Evolutionary conservation across 1,139 yeast genomes (phyloP).

Genomic region (Kodamaea sp.): DNA sequence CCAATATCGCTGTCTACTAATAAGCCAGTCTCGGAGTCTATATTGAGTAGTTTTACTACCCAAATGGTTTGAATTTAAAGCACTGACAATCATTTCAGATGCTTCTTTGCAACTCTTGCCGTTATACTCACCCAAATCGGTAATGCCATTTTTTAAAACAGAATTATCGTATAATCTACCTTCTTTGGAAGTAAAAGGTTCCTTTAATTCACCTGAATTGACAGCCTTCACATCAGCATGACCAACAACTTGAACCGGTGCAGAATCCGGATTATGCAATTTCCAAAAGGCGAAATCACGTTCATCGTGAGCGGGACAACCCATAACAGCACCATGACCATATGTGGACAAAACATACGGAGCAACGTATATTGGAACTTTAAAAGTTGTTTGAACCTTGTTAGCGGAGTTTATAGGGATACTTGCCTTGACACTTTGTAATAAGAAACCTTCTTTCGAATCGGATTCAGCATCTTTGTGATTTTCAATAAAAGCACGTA

Average conservation of each 20-base stretch:
- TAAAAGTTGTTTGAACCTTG: constrained; percentile 11
- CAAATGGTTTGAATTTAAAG: constrained; percentile 31
- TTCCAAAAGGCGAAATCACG: constrained; percentile 83
- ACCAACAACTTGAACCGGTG: constrained; percentile 45
- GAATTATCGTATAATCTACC: constrained; percentile 49
- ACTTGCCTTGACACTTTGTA: constrained; percentile 45
- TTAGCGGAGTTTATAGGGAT: constrained; percentile 55
- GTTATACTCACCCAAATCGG: constrained; percentile 43
- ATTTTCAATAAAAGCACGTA: constrained; percentile 44
- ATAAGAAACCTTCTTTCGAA: constrained; percentile 61
- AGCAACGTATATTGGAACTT: constrained; percentile 78
- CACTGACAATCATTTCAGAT: constrained; percentile 40
- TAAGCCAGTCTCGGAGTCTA: constrained; percentile 86
- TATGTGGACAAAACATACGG: constrained; percentile 83
- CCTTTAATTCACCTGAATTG: neutral
- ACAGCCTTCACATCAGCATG: constrained; percentile 6
- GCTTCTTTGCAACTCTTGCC: constrained; percentile 56
- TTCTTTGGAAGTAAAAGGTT: constrained; percentile 48
- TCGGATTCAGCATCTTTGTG: constrained; percentile 37
- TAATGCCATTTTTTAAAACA: constrained; percentile 24
- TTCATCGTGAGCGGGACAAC: constrained; percentile 90
- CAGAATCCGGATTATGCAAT: constrained; percentile 47
- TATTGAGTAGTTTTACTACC: constrained; percentile 56
- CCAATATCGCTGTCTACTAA: constrained; percentile 94
- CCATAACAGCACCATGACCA: constrained; percentile 96